These are phyloP conservation scores for Sarcocystis neurona DNA, from an alignment of 169 alveolate species.

Conservation along the genomic window DNA sequence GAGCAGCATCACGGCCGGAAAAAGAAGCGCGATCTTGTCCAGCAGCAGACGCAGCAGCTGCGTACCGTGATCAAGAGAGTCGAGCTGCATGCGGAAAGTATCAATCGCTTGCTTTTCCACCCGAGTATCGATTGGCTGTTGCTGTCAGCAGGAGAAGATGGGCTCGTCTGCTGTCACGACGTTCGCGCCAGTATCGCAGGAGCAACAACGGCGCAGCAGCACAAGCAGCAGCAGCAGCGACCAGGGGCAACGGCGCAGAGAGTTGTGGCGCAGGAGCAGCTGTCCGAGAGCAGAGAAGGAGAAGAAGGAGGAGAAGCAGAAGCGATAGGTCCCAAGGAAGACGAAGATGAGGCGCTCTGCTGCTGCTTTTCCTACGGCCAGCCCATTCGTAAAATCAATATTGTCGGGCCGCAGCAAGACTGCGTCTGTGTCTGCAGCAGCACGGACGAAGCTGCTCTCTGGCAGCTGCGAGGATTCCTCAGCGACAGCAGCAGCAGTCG, in stretches of 20 bases:
- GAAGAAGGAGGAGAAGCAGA: too few species aligned
- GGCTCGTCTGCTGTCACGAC: constrained; percentile 17
- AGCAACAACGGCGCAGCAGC: too few species aligned
- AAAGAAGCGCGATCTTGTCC: not conserved
- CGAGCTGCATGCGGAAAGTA: not conserved
- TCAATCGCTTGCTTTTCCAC: not conserved
- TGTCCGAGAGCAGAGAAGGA: too few species aligned
- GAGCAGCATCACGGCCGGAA: too few species aligned
- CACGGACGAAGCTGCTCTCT: not conserved
- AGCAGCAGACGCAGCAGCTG: not conserved
- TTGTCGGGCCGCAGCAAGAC: constrained; percentile 4
- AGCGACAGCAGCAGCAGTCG: not conserved
- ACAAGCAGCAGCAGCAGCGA: too few species aligned
- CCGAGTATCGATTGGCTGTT: not conserved
- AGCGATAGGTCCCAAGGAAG: constrained; percentile 22
- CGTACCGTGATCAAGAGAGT: not conserved
- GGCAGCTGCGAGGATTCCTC: not conserved
- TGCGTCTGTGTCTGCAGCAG: not conserved
- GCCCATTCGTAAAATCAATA: not conserved
- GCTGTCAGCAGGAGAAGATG: not conserved
- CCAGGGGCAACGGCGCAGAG: not conserved
- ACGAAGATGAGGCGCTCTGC: not conserved
- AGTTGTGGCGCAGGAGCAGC: too few species aligned
- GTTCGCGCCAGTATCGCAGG: not conserved
- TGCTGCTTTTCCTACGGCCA: not conserved